Conservation (phyloP, 2,329 filamentous ascomycete genomes). For the Exophiala xenobiotica region DNA sequence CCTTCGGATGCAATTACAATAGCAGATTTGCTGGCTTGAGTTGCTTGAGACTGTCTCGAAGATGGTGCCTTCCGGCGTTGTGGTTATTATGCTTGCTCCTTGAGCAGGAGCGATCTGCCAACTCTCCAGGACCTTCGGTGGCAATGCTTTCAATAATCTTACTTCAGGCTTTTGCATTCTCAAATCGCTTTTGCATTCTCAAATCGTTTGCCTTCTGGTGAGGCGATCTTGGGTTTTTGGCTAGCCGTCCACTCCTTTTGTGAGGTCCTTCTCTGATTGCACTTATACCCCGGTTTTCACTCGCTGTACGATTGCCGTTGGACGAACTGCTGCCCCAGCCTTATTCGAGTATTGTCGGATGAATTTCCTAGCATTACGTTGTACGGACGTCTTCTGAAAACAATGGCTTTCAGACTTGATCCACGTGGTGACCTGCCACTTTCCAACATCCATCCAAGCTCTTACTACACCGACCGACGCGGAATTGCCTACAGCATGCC, state of each 20-base stretch:
- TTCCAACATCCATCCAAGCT: conserved; percentile 20
- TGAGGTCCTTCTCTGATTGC: neutral
- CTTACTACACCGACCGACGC: conserved; percentile 18
- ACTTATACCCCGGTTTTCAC: neutral
- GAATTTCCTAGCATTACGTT: neutral
- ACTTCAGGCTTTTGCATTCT: neutral
- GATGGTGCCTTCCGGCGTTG: too few relatives aligned
- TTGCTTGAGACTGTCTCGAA: too few relatives aligned
- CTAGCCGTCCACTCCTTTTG: neutral
- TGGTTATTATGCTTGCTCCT: too few relatives aligned
- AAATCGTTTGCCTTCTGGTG: too few relatives aligned
- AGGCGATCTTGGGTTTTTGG: neutral
- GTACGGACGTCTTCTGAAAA: neutral
- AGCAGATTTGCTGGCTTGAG: too few relatives aligned
- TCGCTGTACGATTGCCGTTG: too few relatives aligned
- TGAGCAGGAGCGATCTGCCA: too few relatives aligned
- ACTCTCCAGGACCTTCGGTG: too few relatives aligned
- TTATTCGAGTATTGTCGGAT: too few relatives aligned
- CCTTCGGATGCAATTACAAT: too few relatives aligned
- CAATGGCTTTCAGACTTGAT: conserved; percentile 17
- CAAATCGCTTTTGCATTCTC: neutral
- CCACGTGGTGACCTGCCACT: conserved; percentile 22
- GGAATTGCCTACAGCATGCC: conserved; percentile 8
- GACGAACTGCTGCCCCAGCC: too few relatives aligned
- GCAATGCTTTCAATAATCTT: too few relatives aligned